Base-by-base conservation (phyloP, 106 monocot genomes). In the Dioscorea dumetorum region DNA sequence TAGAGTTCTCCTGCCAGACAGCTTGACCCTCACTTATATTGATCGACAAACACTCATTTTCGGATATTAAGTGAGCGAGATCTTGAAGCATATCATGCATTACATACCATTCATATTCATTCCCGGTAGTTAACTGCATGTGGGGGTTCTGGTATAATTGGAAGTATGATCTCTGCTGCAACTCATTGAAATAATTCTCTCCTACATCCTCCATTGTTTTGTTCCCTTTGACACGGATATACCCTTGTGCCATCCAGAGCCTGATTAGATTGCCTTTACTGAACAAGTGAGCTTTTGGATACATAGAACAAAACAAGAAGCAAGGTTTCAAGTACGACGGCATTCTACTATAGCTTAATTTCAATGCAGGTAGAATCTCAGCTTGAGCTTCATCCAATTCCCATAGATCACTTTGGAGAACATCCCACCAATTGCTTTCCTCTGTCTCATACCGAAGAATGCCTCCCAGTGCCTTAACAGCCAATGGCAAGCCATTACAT, bases 241-340 rank as follows among this genome's bases (percentile, higher is more conserved):
- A 79, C 51, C 63, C 73, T 54, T 79, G 70, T 3, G 79, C 79
- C 41, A 79, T 76, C 83, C 83, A 83, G 57, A 83, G 6, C 13
- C 63, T 53, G 33, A 79, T 22, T 1, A 83, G 20, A 8, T 49
- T 12, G 21, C 58, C 68, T 57, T 68, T 75, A 0, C 22, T 19
- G 6, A 76, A 76, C 10, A 35, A 3, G 15, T 72, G 14, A 10
- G 32, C 57, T 41, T 72, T 71, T 1, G 75, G 75, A 61, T 78
- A 79, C 34, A 79, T n/a, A 0, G 79, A 71, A 49, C 67, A 79
- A 33, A 72, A 76, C 4, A 62, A 13, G 57, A 83, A 71, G 28
- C 83, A 79, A 9, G 66, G 67, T 59, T 79, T 83, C 48, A 79
- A 50, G 53, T 68, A 58, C 49, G 67, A 16, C 0, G 67, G 75